Evolutionary conservation across 768 basidiomycete genomes (phyloP).

Genomic region (Holtermannia corniformis): DNA sequence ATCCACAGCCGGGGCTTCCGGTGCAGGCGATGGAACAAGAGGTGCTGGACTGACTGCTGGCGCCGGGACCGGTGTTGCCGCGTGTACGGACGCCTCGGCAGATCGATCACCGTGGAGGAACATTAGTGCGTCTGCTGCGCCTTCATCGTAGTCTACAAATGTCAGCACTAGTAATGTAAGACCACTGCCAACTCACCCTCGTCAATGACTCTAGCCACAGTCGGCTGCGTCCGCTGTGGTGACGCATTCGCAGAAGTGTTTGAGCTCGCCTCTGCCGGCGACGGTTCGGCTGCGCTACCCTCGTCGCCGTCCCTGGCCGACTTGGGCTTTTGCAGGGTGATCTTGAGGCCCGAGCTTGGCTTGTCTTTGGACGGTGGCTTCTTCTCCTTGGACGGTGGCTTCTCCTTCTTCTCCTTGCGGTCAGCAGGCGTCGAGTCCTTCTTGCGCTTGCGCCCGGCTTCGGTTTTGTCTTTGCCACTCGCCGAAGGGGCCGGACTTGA

Average conservation of each 20-base stretch:
- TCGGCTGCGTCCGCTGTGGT: constrained; percentile 34
- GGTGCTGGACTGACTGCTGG: too few relatives aligned
- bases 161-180: constrained; percentile 6
- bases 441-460: constrained; percentile 1
- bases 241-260: too few relatives aligned
- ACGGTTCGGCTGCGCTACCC: constrained; percentile 44
- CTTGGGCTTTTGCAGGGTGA: neutral
- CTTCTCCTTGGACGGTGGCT: constrained; percentile 25
- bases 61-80: too few relatives aligned
- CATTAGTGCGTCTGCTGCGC: constrained; percentile 76
- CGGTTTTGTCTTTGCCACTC: constrained; percentile 11
- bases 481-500: constrained; percentile 27
- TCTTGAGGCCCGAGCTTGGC: constrained; percentile 10
- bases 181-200: constrained; percentile 54
- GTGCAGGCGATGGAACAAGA: too few relatives aligned
- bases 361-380: constrained; percentile 11
- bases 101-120: constrained; percentile 49
- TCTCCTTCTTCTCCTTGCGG: constrained; percentile 31
- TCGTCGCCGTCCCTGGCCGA: constrained; percentile 13
- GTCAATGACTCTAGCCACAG: constrained; percentile 55
- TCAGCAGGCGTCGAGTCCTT: constrained; percentile 4
- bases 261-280: too few relatives aligned
- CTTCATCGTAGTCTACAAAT: constrained; percentile 80
- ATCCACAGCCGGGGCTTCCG: too few relatives aligned
- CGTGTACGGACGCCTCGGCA: too few relatives aligned